Percentiles rank a stretch among this genome's conserved stretches.
phyloP scores from a whole-genome alignment of 495 filamentous ascomycete genomes.

The Sordaria brevicollis region DNA sequence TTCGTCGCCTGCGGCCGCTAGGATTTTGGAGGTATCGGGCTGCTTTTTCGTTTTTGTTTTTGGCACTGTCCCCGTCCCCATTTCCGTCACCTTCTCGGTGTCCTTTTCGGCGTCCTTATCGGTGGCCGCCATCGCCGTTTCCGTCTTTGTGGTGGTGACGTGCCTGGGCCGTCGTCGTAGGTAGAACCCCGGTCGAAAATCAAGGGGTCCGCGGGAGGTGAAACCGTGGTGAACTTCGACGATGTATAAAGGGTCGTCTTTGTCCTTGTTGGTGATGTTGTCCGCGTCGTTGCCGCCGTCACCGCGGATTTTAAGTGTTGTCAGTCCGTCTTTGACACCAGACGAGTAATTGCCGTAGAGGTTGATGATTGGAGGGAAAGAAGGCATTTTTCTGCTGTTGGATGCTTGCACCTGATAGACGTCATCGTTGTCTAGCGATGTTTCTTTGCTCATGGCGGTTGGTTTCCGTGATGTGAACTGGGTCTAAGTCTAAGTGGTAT shows the following conservation, averaged over 20 bases:
- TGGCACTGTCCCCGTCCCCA: conserved; percentile 1
- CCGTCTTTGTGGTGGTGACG: too few relatives aligned
- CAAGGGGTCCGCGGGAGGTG: conserved; percentile 1
- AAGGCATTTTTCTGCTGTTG: neutral
- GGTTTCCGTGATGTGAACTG: neutral
- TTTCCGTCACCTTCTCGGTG: too few relatives aligned
- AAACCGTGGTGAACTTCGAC: conserved; percentile 2
- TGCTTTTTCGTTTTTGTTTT: too few relatives aligned
- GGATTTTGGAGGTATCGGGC: neutral
- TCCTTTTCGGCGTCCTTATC: too few relatives aligned
- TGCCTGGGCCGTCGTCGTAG: too few relatives aligned
- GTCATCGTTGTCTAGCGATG: neutral
- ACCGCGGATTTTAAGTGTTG: conserved; percentile 1
- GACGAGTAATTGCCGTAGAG: conserved; percentile 4
- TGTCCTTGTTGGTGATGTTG: too few relatives aligned
- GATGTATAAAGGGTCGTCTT: neutral
- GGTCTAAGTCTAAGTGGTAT: neutral
- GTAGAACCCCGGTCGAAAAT: conserved; percentile 3
- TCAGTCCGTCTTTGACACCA: neutral
- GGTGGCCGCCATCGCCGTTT: too few relatives aligned
- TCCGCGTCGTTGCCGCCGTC: too few relatives aligned
- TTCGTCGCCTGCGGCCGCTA: conserved; percentile 4
- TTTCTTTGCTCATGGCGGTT: neutral
- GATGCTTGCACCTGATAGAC: too few relatives aligned
- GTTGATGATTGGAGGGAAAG: conserved; percentile 7